Evolutionary conservation across 306 rosid genomes (phyloP).

Genomic region (Dicorynia guianensis): DNA sequence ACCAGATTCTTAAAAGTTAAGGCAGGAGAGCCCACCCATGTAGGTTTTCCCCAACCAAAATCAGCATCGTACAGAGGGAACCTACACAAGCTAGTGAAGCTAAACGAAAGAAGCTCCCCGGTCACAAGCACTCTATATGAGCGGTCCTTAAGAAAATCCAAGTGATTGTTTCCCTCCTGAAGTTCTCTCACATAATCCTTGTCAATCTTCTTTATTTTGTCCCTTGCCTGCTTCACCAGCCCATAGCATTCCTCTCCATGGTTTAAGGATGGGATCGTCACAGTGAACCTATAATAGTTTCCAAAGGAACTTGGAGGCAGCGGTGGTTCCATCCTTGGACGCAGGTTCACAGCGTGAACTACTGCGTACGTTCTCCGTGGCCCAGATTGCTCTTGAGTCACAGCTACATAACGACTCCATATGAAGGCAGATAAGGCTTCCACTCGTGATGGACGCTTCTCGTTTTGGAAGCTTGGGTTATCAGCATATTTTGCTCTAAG

Average conservation of each 20-base stretch:
- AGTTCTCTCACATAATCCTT: constrained; percentile 39
- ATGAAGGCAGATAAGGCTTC: constrained; percentile 53
- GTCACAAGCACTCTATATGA: constrained; percentile 35
- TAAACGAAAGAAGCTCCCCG: constrained; percentile 46
- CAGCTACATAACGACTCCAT: constrained; percentile 51
- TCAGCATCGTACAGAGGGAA: constrained; percentile 65
- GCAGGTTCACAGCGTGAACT: constrained; percentile 51
- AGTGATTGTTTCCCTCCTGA: constrained; percentile 28
- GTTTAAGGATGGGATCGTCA: constrained; percentile 32
- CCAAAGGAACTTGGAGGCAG: constrained; percentile 48
- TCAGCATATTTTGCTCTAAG: constrained; percentile 44
- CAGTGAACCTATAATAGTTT: constrained; percentile 41
- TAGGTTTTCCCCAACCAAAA: constrained; percentile 70
- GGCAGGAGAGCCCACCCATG: constrained; percentile 55
- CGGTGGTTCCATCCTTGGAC: constrained; percentile 58
- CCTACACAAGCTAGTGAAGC: constrained; percentile 54
- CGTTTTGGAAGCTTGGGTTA: no score
- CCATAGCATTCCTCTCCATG: constrained; percentile 16
- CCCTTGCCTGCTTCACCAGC: constrained; percentile 40
- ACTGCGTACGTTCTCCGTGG: constrained; percentile 20
- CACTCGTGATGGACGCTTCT: constrained; percentile 48
- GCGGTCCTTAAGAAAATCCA: constrained; percentile 34
- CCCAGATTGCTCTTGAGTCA: constrained; percentile 16
- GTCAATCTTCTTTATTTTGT: constrained; percentile 45
- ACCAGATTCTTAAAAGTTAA: constrained; percentile 53